phyloP scores from a whole-genome alignment of 108 stramenopile species.

The Asterionellopsis glacialis region DNA sequence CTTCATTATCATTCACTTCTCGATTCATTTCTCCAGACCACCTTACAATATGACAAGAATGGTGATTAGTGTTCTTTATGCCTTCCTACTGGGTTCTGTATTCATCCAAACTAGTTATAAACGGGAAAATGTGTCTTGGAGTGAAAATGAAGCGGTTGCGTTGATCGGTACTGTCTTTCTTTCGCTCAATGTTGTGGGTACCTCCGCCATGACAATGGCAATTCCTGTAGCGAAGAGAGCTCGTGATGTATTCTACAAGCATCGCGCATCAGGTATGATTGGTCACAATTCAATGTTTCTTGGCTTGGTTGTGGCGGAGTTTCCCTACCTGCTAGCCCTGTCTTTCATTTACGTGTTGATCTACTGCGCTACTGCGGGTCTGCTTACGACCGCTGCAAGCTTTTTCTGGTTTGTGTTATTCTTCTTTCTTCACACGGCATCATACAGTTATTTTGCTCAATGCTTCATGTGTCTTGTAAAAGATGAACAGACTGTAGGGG shows the following conservation, averaged over 20 bases:
- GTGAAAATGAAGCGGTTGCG: constrained; percentile 23
- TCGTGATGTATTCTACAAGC: constrained; percentile 58
- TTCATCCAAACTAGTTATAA: constrained; percentile 8
- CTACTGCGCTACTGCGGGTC: constrained; percentile 17
- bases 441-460: constrained; percentile 38
- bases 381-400: constrained; percentile 35
- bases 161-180: constrained; percentile 43
- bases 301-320: constrained; percentile 24
- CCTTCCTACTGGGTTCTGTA: constrained; percentile 26
- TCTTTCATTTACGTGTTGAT: constrained; percentile 11
- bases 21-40: constrained; percentile 1
- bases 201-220: constrained; percentile 29
- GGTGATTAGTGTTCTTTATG: constrained; percentile 10
- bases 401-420: constrained; percentile 27
- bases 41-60: constrained; percentile 38
- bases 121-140: constrained; percentile 13
- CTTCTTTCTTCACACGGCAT: constrained; percentile 35
- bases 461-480: constrained; percentile 44
- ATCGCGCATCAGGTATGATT: constrained; percentile 39
- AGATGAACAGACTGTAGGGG: constrained; percentile 29
- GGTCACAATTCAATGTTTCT: constrained; percentile 24
- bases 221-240: constrained; percentile 39
- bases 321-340: constrained; percentile 28
- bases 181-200: constrained; percentile 40
- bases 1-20: too few species aligned